Percentiles rank a stretch among this genome's conserved stretches.
These are phyloP conservation scores for Fusarium sp. DNA, from an alignment of 2,329 filamentous ascomycete genomes.

Conservation along the genomic window DNA sequence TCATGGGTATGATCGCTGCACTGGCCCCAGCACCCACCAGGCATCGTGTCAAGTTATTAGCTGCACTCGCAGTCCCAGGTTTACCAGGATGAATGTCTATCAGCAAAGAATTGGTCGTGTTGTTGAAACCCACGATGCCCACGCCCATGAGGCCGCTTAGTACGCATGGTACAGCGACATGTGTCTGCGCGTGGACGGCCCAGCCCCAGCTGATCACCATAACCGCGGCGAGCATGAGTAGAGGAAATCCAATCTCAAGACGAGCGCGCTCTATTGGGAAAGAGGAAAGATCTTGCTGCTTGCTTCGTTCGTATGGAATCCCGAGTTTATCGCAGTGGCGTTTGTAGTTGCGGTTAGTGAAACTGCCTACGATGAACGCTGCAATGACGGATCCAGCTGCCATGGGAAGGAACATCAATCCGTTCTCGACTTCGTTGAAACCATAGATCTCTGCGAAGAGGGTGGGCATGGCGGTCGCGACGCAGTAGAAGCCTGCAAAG, in stretches of 20 bases:
- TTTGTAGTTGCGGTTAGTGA: slow-evolving; percentile 75
- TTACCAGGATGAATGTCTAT: slow-evolving; percentile 66
- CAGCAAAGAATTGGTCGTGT: slow-evolving; percentile 63
- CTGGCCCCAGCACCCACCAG: slow-evolving; percentile 64
- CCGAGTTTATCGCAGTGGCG: slow-evolving; percentile 66
- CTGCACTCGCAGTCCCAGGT: slow-evolving; percentile 65
- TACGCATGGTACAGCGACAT: slow-evolving; percentile 60
- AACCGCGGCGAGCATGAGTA: slow-evolving; percentile 62
- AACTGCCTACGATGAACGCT: slow-evolving; percentile 60
- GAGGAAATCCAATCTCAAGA: slow-evolving; percentile 60
- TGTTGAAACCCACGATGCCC: slow-evolving; percentile 65
- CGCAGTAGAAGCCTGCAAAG: slow-evolving; percentile 63
- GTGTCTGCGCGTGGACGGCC: slow-evolving; percentile 56
- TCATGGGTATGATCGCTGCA: slow-evolving; percentile 64
- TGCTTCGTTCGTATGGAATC: slow-evolving; percentile 63
- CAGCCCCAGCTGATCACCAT: slow-evolving; percentile 64
- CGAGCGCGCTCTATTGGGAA: slow-evolving; percentile 65
- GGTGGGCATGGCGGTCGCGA: slow-evolving; percentile 58
- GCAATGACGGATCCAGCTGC: slow-evolving; percentile 62
- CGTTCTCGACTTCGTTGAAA: slow-evolving; percentile 65
- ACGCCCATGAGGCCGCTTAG: slow-evolving; percentile 60
- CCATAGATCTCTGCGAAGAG: slow-evolving; percentile 65
- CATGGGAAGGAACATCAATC: slow-evolving; percentile 64
- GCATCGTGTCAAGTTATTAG: slow-evolving; percentile 67
- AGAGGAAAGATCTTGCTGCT: slow-evolving; percentile 59